phyloP scores from a whole-genome alignment of 441 rosid species.

The Syzygium malaccense region DNA sequence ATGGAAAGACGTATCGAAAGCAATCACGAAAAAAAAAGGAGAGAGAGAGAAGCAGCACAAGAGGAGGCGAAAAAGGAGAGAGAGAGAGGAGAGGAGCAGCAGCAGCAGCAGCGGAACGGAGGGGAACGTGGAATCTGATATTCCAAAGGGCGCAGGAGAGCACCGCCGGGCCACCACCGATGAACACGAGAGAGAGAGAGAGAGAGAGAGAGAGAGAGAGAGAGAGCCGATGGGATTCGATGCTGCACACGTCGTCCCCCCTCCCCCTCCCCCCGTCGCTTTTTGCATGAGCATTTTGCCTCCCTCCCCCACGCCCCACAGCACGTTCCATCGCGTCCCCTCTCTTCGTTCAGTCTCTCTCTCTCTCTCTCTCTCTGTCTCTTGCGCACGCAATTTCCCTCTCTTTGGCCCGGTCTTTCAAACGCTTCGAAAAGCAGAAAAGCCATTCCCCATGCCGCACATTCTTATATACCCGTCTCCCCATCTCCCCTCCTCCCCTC shows the following conservation, averaged over 20 bases:
- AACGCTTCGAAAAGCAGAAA: conserved; percentile 26
- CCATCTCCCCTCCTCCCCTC: not conserved
- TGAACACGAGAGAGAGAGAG: not conserved
- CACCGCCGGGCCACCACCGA: no score
- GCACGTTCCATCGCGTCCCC: not conserved
- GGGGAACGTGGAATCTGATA: not conserved
- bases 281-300: not conserved
- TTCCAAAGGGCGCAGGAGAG: not conserved
- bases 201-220: not conserved
- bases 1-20: no score
- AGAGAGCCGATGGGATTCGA: not conserved
- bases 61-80: not conserved
- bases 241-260: not conserved
- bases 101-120: no score
- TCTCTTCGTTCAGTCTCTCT: not conserved
- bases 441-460: not conserved
- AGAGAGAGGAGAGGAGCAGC: no score
- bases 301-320: not conserved
- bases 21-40: no score
- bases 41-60: not conserved
- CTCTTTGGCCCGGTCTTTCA: conserved; percentile 2
- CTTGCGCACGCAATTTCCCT: not conserved
- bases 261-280: not conserved
- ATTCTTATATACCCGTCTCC: not conserved
- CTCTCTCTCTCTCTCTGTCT: conserved; percentile 5